Evolutionary conservation across 2,329 filamentous ascomycete genomes (phyloP).

Genomic region (Aspergillus costaricaensis): DNA sequence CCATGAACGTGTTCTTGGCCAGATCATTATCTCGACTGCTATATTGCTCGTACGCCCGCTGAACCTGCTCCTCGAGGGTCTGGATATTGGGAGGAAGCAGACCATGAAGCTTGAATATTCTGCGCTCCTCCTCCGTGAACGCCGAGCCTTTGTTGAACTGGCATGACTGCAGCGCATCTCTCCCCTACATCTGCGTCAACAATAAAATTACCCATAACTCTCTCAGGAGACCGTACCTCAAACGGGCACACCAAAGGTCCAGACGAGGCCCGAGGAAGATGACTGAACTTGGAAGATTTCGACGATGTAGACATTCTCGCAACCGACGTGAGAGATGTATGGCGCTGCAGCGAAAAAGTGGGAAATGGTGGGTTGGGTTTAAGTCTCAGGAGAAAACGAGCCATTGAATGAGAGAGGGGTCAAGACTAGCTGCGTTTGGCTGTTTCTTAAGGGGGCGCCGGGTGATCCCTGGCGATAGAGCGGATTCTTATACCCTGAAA

Average conservation of each 20-base stretch:
- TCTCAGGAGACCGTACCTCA: constrained; percentile 19
- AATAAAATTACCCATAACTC: not conserved
- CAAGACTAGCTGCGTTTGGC: not conserved
- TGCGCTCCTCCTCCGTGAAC: constrained; percentile 69
- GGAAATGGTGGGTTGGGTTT: not conserved
- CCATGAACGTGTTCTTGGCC: constrained; percentile 86
- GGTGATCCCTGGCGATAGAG: not conserved
- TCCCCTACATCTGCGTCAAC: constrained; percentile 37
- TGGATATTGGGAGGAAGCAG: constrained; percentile 72
- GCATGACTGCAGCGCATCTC: constrained; percentile 62
- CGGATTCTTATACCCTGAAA: not conserved
- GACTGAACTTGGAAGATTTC: constrained; percentile 28
- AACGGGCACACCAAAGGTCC: constrained; percentile 34
- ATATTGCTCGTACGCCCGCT: constrained; percentile 81
- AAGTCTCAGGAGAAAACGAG: not conserved
- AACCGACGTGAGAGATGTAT: not conserved
- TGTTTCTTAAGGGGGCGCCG: not conserved
- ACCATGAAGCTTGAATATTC: constrained; percentile 69
- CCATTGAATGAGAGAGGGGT: not conserved
- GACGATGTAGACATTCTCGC: constrained; percentile 17
- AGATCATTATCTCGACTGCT: constrained; percentile 62
- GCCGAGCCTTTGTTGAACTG: constrained; percentile 84
- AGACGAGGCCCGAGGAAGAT: constrained; percentile 34
- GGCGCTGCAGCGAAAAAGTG: not conserved
- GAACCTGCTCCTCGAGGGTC: constrained; percentile 72